These are phyloP conservation scores for Ophiocordyceps camponoti-floridani DNA, from an alignment of 2,329 filamentous ascomycete species.

Conservation along the genomic window DNA sequence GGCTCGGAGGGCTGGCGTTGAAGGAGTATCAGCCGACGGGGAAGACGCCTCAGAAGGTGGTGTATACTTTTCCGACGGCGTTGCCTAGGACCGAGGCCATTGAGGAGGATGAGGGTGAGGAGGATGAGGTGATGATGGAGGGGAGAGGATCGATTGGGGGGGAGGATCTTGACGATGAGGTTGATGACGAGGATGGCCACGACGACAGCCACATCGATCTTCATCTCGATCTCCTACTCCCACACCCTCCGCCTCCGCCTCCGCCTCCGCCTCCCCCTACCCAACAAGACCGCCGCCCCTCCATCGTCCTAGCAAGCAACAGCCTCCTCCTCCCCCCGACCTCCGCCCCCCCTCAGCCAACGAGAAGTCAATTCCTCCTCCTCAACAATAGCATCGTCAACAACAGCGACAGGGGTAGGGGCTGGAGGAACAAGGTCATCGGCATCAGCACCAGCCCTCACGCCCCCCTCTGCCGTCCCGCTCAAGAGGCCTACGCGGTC, in stretches of 20 bases:
- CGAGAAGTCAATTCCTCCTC: slow-evolving; percentile 28
- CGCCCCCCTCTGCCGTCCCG: slow-evolving; percentile 26
- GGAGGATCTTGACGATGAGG: background rate
- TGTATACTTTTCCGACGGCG: slow-evolving; percentile 63
- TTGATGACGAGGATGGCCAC: background rate
- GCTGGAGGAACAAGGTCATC: too few species aligned
- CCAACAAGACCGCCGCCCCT: slow-evolving; percentile 6
- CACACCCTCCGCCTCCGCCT: slow-evolving; percentile 2
- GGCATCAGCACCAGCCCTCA: too few species aligned
- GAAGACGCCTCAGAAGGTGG: slow-evolving; percentile 62
- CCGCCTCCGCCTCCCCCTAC: slow-evolving; percentile 1
- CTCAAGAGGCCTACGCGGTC: slow-evolving; percentile 25
- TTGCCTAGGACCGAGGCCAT: slow-evolving; percentile 54
- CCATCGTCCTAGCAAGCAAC: slow-evolving; percentile 6
- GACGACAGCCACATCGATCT: slow-evolving; percentile 17
- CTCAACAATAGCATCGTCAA: too few species aligned
- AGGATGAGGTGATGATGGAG: too few species aligned
- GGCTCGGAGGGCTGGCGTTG: slow-evolving; percentile 46
- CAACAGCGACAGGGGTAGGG: too few species aligned
- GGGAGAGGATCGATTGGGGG: too few species aligned
- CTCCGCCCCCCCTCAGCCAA: slow-evolving; percentile 25
- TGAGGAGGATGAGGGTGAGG: slow-evolving; percentile 8
- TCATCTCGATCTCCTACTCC: slow-evolving; percentile 4
- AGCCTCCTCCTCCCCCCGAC: slow-evolving; percentile 6
- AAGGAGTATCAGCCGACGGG: slow-evolving; percentile 76